These are phyloP conservation scores for Wickerhamiella azymoides DNA, from an alignment of 805 yeast genomes.

Conservation along the genomic window DNA sequence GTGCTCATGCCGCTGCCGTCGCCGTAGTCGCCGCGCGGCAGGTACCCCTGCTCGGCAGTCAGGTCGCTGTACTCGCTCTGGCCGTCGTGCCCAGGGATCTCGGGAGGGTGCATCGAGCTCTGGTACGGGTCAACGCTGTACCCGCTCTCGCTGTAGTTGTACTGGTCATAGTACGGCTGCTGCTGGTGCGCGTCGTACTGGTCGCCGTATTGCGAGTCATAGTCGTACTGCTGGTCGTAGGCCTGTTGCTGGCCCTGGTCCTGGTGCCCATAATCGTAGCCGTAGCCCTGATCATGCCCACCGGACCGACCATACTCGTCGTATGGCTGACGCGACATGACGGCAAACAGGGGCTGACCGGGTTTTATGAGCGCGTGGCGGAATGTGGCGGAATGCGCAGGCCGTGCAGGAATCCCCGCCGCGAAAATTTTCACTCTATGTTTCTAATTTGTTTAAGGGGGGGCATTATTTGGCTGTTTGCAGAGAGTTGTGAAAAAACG, in stretches of 20 bases:
- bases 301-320: constrained; percentile 19
- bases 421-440: too few relatives aligned
- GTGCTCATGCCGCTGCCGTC: constrained; percentile 74
- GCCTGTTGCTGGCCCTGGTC: constrained; percentile 6
- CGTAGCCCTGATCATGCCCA: constrained; percentile 28
- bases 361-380: not conserved
- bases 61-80: constrained; percentile 30
- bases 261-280: constrained; percentile 28
- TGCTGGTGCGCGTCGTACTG: constrained; percentile 26
- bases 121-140: constrained; percentile 32
- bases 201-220: constrained; percentile 27
- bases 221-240: constrained; percentile 27
- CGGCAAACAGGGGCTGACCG: not conserved
- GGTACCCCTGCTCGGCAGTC: constrained; percentile 27
- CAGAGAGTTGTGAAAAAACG: too few relatives aligned
- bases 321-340: constrained; percentile 9
- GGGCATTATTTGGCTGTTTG: too few relatives aligned
- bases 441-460: too few relatives aligned
- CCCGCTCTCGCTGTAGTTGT: constrained; percentile 31
- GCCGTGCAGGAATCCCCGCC: too few relatives aligned
- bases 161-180: constrained; percentile 27
- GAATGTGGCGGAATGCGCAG: not conserved
- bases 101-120: constrained; percentile 27
- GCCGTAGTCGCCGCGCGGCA: constrained; percentile 21
- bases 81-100: constrained; percentile 19